These are phyloP conservation scores for Nakazawaea sp. DNA, from an alignment of 805 yeast genomes.

Conservation along the genomic window DNA sequence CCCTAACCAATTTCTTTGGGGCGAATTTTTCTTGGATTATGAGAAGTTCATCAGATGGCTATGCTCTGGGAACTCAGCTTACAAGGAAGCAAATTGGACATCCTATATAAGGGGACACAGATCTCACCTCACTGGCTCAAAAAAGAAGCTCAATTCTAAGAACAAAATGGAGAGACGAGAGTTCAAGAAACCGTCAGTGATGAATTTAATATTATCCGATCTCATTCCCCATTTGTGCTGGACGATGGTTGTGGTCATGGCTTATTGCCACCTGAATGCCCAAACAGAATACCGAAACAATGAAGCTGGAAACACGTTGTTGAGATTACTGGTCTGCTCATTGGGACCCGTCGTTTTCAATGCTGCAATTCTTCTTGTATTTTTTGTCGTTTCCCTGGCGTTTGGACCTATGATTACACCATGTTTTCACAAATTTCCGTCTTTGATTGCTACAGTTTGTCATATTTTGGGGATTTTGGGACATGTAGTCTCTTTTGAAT, in stretches of 20 bases:
- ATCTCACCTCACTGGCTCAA: slow-evolving; percentile 51
- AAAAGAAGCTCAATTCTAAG: slow-evolving; percentile 30
- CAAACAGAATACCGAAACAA: slow-evolving; percentile 34
- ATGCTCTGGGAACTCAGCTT: slow-evolving; percentile 40
- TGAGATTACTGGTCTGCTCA: slow-evolving; percentile 37
- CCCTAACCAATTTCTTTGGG: slow-evolving; percentile 69
- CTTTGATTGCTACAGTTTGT: slow-evolving; percentile 46
- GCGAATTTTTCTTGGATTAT: slow-evolving; percentile 68
- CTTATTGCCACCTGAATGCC: slow-evolving; percentile 48
- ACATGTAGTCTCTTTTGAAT: slow-evolving; percentile 50
- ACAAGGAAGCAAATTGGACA: slow-evolving; percentile 33
- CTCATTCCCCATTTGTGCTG: slow-evolving; percentile 30
- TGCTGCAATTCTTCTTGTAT: slow-evolving; percentile 27
- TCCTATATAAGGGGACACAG: slow-evolving; percentile 42
- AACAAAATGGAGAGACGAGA: slow-evolving; percentile 35
- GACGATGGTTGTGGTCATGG: slow-evolving; percentile 29
- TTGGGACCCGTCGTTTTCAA: slow-evolving; percentile 42
- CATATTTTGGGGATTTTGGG: slow-evolving; percentile 47
- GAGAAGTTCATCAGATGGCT: slow-evolving; percentile 46
- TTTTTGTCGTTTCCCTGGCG: slow-evolving; percentile 37
- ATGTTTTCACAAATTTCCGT: slow-evolving; percentile 39
- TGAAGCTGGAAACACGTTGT: slow-evolving; percentile 31
- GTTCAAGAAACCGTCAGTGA: slow-evolving; percentile 41
- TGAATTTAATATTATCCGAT: slow-evolving; percentile 34
- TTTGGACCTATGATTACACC: slow-evolving; percentile 43